phyloP scores from a whole-genome alignment of 208 protist species.

The Trypanosoma lewisi region DNA sequence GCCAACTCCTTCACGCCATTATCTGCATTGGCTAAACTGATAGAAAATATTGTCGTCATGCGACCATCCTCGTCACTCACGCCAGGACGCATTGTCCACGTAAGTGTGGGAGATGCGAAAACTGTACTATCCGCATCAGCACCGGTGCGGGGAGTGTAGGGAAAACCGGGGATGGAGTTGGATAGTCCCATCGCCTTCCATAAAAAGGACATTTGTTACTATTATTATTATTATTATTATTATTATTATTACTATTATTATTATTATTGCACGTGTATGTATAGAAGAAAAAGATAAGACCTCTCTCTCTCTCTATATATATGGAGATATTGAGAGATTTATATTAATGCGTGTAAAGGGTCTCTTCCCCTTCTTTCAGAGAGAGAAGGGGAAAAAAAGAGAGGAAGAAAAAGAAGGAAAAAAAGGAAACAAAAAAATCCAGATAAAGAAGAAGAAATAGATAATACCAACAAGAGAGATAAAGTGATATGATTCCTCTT shows the following conservation, averaged over 20 bases:
- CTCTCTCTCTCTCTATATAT: no score
- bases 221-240: constrained; percentile 1
- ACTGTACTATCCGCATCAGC: background rate
- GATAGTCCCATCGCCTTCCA: constrained; percentile 68
- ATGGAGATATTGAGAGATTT: no score
- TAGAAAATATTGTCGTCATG: constrained; percentile 64
- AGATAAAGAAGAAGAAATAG: constrained; percentile 14
- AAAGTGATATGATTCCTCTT: background rate
- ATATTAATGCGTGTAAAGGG: background rate
- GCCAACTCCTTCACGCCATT: constrained; percentile 34
- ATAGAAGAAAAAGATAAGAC: constrained; percentile 4
- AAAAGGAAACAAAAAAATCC: constrained; percentile 2
- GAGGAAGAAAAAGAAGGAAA: background rate
- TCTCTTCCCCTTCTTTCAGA: background rate
- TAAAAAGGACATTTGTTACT: constrained; percentile 55
- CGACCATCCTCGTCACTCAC: constrained; percentile 43
- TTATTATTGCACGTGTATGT: no score
- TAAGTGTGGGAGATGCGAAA: constrained; percentile 25
- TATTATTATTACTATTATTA: no score
- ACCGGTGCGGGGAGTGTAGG: constrained; percentile 39
- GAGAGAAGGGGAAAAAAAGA: background rate
- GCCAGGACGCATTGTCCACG: constrained; percentile 50
- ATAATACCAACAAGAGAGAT: no score
- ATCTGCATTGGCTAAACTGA: constrained; percentile 16
- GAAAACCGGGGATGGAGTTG: constrained; percentile 68